Percentiles rank a stretch among this genome's conserved stretches.
These are phyloP conservation scores for Cutaneotrichosporon cutaneum DNA, from an alignment of 1,284 basidiomycete species.

Conservation along the genomic window DNA sequence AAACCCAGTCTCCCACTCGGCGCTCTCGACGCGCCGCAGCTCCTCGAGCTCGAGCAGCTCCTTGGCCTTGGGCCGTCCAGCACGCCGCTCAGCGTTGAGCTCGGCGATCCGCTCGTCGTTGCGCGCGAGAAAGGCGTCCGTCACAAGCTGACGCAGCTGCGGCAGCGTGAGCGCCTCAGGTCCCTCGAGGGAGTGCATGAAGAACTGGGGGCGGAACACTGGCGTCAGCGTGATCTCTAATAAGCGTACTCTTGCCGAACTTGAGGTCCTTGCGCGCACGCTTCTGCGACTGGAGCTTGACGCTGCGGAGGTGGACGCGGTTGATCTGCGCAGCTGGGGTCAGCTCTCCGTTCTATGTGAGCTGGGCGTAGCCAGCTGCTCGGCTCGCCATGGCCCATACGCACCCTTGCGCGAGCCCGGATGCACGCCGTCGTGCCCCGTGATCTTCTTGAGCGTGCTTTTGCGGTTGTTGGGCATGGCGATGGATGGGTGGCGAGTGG, in stretches of 20 bases:
- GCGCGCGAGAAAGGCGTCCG: slow-evolving; percentile 70
- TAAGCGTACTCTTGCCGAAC: slow-evolving; percentile 29
- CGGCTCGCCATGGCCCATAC: not conserved
- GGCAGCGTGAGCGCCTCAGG: slow-evolving; percentile 65
- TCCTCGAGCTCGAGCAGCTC: slow-evolving; percentile 73
- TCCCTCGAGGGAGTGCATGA: slow-evolving; percentile 64
- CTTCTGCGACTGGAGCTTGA: slow-evolving; percentile 62
- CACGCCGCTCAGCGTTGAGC: slow-evolving; percentile 64
- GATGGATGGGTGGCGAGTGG: slow-evolving; percentile 13
- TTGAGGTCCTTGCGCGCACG: slow-evolving; percentile 57
- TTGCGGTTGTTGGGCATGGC: slow-evolving; percentile 49
- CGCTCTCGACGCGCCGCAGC: slow-evolving; percentile 64
- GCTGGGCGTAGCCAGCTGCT: not conserved
- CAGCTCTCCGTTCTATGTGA: not conserved
- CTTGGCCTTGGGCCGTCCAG: slow-evolving; percentile 72
- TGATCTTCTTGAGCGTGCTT: slow-evolving; percentile 52
- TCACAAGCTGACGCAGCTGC: slow-evolving; percentile 67
- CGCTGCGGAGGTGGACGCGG: slow-evolving; percentile 68
- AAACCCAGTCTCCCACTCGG: slow-evolving; percentile 77
- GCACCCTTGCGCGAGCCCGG: slow-evolving; percentile 52
- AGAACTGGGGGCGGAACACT: slow-evolving; percentile 76
- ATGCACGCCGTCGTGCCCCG: slow-evolving; percentile 50
- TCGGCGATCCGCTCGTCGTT: slow-evolving; percentile 67
- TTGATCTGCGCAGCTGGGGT: slow-evolving; percentile 67
- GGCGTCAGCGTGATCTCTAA: slow-evolving; percentile 13